Evolutionary conservation across 2,329 filamentous ascomycete genomes (phyloP).

Genomic region (Xenoacremonium recifei): DNA sequence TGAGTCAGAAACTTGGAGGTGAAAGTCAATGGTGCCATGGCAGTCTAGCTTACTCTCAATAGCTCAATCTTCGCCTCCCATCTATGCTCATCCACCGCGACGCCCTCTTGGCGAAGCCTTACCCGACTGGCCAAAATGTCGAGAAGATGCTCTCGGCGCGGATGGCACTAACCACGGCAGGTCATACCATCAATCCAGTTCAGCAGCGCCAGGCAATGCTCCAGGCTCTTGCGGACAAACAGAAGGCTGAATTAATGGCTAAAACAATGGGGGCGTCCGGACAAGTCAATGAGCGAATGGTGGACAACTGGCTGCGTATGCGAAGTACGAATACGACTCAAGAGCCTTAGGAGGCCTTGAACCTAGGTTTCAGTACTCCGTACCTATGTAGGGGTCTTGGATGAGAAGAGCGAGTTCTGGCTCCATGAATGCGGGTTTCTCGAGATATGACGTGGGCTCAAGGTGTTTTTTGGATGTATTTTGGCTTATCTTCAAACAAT

Average conservation of each 20-base stretch:
- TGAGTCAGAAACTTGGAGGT: slow-evolving; percentile 35
- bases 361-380: no score
- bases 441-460: no score
- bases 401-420: no score
- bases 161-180: slow-evolving; percentile 31
- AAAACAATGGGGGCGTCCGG: slow-evolving; percentile 38
- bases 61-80: slow-evolving; percentile 59
- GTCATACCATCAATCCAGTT: slow-evolving; percentile 41
- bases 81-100: slow-evolving; percentile 62
- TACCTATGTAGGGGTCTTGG: slow-evolving; percentile 7
- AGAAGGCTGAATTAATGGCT: slow-evolving; percentile 41
- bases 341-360: no score
- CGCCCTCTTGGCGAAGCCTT: slow-evolving; percentile 45
- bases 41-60: no score
- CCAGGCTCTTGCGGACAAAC: slow-evolving; percentile 42
- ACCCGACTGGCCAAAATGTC: slow-evolving; percentile 41
- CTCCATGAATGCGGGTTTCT: no score
- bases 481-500: no score
- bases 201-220: slow-evolving; percentile 49
- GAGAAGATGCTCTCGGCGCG: slow-evolving; percentile 44
- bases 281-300: slow-evolving; percentile 36
- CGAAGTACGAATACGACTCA: no score
- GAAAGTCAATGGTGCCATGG: no score
- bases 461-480: no score
- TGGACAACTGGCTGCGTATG: slow-evolving; percentile 36